Evolutionary conservation across 768 basidiomycete genomes (phyloP), one percentile per base, ranked within the genome.

Genomic region (Mycena epipterygia): DNA sequence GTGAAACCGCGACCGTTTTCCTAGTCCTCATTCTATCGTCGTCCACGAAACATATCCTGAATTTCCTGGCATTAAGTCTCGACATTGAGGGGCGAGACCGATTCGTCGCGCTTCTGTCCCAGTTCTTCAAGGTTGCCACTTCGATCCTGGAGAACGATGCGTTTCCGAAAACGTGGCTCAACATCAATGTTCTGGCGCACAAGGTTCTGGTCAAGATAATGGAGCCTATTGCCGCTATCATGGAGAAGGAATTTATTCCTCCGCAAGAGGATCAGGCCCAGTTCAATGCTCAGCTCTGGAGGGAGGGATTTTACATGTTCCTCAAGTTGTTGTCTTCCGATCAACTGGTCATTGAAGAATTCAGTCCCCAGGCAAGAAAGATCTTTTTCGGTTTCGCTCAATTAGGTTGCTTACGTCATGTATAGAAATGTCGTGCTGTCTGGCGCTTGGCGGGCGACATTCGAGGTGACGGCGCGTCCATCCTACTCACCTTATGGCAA

Each of bases 381-480:
- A 57, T 39, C 39, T 41, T 66, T 30, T 13, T 55, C 30, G 37
- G 29, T 48, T 55, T 48, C 2, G 39, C 21, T 41, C n/a, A n/a
- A n/a, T n/a, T n/a, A 59, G 64, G 13, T 33, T 58, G 32, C 64
- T 68, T 30, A 70, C 19, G 67, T 74, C 23, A 71, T 35, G 44
- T 58, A 60, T 67, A 98, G 95, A 95, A 95, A 91, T 93, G 96
- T 46, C 91, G 97, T 48, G 94, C 97, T 4, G 94, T 97, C 13
- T 98, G 97, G 97, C 89, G 95, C 41, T 89, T 98, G n/a, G 95
- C 94, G 7, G 96, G 96, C 30, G 97, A 99, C 81, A 90, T 98
- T 75, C 90, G 97, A 27, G 96, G 96, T 13, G 94, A 97, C 79
- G 97, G 96, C 19, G 93, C 96, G 2, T 84, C 89, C 8, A 90